Conservation (phyloP, 257 asterid species). For the Nicotiana obtusifolia region DNA sequence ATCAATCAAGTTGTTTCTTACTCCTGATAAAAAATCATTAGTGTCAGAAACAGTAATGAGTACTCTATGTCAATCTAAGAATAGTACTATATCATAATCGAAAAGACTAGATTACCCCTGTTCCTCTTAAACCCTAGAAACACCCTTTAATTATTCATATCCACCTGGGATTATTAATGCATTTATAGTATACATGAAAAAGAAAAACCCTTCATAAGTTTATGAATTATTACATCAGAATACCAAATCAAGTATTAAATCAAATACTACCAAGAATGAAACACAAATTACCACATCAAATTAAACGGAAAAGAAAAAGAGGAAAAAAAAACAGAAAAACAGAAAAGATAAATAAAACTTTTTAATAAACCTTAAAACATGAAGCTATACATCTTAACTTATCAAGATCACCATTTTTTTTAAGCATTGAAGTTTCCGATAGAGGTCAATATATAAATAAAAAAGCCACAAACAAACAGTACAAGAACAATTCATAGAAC, state of each 20-base stretch:
- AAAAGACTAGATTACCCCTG: slow-evolving; percentile 48
- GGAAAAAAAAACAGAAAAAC: background rate
- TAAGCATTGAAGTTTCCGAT: background rate
- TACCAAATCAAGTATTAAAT: background rate
- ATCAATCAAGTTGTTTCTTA: slow-evolving; percentile 40
- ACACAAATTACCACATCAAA: background rate
- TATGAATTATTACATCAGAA: background rate
- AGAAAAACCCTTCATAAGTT: background rate
- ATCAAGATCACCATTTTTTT: background rate
- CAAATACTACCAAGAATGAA: background rate
- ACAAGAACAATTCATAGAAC: slow-evolving; percentile 8
- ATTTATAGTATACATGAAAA: no score
- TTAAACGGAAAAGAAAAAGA: background rate
- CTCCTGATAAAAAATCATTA: slow-evolving; percentile 36
- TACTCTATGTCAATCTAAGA: slow-evolving; percentile 18
- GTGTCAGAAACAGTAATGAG: slow-evolving; percentile 33
- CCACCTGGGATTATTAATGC: background rate
- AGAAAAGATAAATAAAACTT: background rate
- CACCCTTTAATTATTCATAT: background rate
- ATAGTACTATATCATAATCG: background rate
- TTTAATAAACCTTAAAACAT: background rate
- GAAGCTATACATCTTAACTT: background rate
- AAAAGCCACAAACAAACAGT: background rate
- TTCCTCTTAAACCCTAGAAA: slow-evolving; percentile 5
- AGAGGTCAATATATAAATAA: background rate